Conservation (phyloP, 2,329 filamentous ascomycete genomes). For the Parafenestella ontariensis region DNA sequence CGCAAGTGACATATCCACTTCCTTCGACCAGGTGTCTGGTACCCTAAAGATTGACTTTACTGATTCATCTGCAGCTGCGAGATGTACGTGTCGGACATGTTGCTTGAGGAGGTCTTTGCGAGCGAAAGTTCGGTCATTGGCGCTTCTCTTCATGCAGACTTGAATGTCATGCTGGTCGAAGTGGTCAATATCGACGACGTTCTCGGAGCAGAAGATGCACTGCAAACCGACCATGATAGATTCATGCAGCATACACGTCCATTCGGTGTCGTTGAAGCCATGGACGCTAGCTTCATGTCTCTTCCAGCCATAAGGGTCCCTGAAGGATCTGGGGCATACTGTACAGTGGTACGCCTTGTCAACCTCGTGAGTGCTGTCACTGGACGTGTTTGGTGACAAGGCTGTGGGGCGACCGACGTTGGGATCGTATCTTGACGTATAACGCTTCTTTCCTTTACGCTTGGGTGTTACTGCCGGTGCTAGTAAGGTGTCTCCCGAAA, state of each 20-base stretch:
- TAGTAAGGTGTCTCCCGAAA: background rate
- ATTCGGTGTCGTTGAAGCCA: constrained; percentile 6
- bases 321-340: constrained; percentile 14
- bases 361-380: background rate
- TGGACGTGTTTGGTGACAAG: background rate
- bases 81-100: constrained; percentile 17
- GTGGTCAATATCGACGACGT: constrained; percentile 3
- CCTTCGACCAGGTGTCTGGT: constrained; percentile 6
- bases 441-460: constrained; percentile 14
- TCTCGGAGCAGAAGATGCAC: constrained; percentile 18
- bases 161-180: constrained; percentile 12
- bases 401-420: background rate
- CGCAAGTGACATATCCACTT: background rate
- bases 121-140: constrained; percentile 7
- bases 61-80: background rate
- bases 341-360: constrained; percentile 11
- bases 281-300: constrained; percentile 21
- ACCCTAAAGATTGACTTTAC: constrained; percentile 7
- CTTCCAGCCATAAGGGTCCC: constrained; percentile 14
- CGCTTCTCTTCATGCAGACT: constrained; percentile 4
- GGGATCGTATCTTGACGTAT: background rate
- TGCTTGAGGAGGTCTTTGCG: constrained; percentile 24
- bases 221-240: background rate
- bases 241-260: constrained; percentile 17
- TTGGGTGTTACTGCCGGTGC: background rate